Evolutionary conservation across 73 alveolate genomes (phyloP), one percentile per base, ranked within the genome.

Genomic region (Paramecium pentaurelia): DNA sequence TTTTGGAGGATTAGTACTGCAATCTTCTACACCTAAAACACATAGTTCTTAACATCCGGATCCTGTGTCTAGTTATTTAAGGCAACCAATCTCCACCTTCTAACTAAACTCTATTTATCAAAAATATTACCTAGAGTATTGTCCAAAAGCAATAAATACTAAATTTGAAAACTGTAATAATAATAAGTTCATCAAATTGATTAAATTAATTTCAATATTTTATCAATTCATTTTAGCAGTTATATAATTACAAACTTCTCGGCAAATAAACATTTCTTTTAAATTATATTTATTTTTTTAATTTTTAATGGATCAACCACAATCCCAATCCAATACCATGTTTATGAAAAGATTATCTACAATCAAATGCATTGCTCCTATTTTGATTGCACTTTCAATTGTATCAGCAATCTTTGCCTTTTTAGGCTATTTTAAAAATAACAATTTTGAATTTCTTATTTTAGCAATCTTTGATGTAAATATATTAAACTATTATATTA

Each of bases 11-110:
- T n/a, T 12, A 9, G 51, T 5, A 14, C 25, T 8, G 54, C 91
- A 80, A 80, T 80, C 91, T 11, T 28, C 47, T 20, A 80, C 91
- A 20, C 91, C 91, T 22, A 80, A 45, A 6, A 80, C 20, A 49
- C 91, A 80, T 9, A 80, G 27, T 45, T 80, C 73, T 32, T 30
- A 16, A 12, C 91, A 80, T 64, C 47, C 84, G 0, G 16, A 32
- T 22, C 25, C 25, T 22, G 0, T 10, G 16, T 0, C n/a, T n/a
- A 11, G 3, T n/a, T 64, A 1, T 64, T 64, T 27, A 6, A 64
- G 8, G 47, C 84, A 64, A 12, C 84, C 84, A 0, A 64, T 7
- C 3, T 64, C 51, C 5, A 1, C 12, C 27, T 64, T 25, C 12
- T 64, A 3, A 0, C 84, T 64, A 0, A 4, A 8, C 11, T 22